Evolutionary conservation across 1,139 yeast species (phyloP).

Genomic region (Yamadazyma buinensis): DNA sequence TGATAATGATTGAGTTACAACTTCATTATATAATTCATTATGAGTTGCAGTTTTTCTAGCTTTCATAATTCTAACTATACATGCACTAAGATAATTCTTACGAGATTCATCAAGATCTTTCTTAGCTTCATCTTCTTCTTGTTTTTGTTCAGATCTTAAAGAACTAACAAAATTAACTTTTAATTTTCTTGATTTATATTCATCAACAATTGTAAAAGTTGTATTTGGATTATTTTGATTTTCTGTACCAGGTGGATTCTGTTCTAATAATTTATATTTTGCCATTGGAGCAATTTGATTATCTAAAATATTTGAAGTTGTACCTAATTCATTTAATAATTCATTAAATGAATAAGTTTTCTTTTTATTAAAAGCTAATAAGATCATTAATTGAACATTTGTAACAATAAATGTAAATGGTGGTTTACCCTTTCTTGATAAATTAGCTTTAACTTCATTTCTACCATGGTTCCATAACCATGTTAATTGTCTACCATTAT

Average conservation of each 20-base stretch:
- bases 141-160: conserved; percentile 70
- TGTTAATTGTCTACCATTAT: conserved; percentile 82
- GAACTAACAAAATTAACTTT: conserved; percentile 84
- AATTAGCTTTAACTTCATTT: conserved; percentile 88
- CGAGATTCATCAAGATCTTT: conserved; percentile 87
- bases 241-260: conserved; percentile 55
- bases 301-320: conserved; percentile 62
- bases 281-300: conserved; percentile 76
- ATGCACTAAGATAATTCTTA: conserved; percentile 82
- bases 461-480: conserved; percentile 97
- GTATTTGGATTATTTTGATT: conserved; percentile 51
- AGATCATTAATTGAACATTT: conserved; percentile 80
- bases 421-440: conserved; percentile 77
- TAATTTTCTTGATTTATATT: conserved; percentile 80
- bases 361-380: conserved; percentile 71
- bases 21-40: conserved; percentile 80
- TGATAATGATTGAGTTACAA: conserved; percentile 78
- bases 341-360: conserved; percentile 59
- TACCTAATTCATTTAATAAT: conserved; percentile 63
- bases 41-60: conserved; percentile 80
- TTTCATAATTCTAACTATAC: conserved; percentile 95
- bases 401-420: conserved; percentile 82
- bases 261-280: conserved; percentile 71
- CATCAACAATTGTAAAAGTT: conserved; percentile 66
- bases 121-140: conserved; percentile 77